Evolutionary conservation across 192 early-diverging fungal species (phyloP), one percentile per base, ranked within the genome.

Genomic region (Geranomyces variabilis): DNA sequence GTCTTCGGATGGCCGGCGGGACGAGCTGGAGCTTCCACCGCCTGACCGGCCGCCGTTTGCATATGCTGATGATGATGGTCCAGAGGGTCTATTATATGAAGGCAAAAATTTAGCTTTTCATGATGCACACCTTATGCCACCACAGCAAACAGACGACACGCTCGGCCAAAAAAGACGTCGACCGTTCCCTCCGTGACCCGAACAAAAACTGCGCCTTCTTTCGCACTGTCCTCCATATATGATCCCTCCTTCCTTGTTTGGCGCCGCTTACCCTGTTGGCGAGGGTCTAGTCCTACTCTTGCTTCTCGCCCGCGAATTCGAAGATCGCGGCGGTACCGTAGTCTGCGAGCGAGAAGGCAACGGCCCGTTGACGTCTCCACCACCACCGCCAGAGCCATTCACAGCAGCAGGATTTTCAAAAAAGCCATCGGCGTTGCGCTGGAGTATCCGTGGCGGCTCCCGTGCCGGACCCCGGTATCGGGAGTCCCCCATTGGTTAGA

Each of bases 341-440:
- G 15, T 41, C 19, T n/a, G 51, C 26, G 19, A 26, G 19, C 26
- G 51, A 26, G 51, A 53, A 53, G 51, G 51, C 26, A 41, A 41
- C 36, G 36, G 36, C 36, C 10, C 36, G 10, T 41, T 41, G 36
- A n/a, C n/a, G n/a, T n/a, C n/a, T n/a, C n/a, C n/a, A n/a, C n/a
- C 3, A 10, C 36, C 36, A 10, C 36, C 36, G 10, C 36, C 36
- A 10, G 36, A 41, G 36, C 36, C 36, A 10, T 41, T 41, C 36
- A 41, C 36, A n/a, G n/a, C n/a, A n/a, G 46, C 19, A 34, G 68
- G 47, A 12, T 46, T 17, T 31, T 72, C 70, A 55, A 72, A 72
- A 28, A 72, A 72, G 10, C 70, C 70, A 45, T 63, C 59, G 46
- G 70, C 70, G 53, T 72, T 72, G n/a, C 70, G 30, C 14, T 72